Evolutionary conservation across 345 rosid genomes (phyloP).

Genomic region (Euclidium syriacum): DNA sequence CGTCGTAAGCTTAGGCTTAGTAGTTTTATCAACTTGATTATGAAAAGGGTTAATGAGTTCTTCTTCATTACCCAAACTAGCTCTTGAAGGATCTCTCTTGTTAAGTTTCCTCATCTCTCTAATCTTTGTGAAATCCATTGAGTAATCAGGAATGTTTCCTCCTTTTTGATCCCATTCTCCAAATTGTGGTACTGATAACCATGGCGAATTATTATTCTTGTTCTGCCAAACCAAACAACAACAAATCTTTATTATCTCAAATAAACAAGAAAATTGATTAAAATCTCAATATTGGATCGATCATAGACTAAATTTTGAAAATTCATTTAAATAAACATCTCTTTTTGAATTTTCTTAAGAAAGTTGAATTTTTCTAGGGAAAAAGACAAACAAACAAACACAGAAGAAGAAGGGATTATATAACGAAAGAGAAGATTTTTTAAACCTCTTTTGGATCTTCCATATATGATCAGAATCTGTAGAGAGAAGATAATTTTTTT

Average conservation of each 20-base stretch:
- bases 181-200: conserved; percentile 96
- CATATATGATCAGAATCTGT: conserved; percentile 39
- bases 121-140: conserved; percentile 82
- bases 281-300: too few relatives aligned
- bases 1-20: conserved; percentile 27
- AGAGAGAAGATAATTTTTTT: neutral
- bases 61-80: conserved; percentile 90
- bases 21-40: conserved; percentile 11
- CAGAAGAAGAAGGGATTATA: neutral
- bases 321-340: too few relatives aligned
- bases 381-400: neutral
- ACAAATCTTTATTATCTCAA: too few relatives aligned
- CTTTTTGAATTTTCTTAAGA: neutral
- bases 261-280: too few relatives aligned
- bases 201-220: conserved; percentile 78
- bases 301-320: too few relatives aligned
- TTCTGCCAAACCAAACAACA: too few relatives aligned
- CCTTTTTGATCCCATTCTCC: conserved; percentile 99
- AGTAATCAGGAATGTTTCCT: conserved; percentile 69
- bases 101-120: conserved; percentile 94
- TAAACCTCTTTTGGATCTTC: conserved; percentile 62
- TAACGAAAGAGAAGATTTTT: neutral
- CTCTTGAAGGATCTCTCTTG: conserved; percentile 84
- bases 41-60: conserved; percentile 64
- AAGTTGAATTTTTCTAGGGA: neutral